Base-by-base conservation (phyloP, 1,284 basidiomycete species). In the Earliella scabrosa region DNA sequence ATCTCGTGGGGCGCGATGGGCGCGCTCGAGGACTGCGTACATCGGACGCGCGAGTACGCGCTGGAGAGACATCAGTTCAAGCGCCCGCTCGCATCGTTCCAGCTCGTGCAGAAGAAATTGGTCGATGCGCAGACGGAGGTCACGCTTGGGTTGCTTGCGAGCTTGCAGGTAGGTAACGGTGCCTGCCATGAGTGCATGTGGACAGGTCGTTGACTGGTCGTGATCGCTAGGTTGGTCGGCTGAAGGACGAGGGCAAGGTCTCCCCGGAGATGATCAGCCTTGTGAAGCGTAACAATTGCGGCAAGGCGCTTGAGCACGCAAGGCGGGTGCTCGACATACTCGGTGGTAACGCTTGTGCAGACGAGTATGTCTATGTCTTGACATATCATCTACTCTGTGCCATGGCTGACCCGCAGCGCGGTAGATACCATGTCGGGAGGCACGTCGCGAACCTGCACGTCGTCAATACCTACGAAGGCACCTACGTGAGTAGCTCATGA, bases 1-100 rank as follows among this genome's bases (percentile, higher is more conserved):
- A 97, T 98, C 64, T 89, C 91, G 5, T 97, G 93, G 90, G 95
- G 93, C 57, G 91, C 92, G 1, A 95, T 97, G 82, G 95, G 95
- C 44, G 91, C 97, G 0, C 82, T 99, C 26, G 97, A 99, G 73
- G 94, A 97, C 66, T 97, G 93, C 68, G 82, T 98, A 31, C 72
- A 81, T 41, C 85, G 87, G 47, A 85, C 96, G 0, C 82, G 92
- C 27, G 82, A 83, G 26, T 98, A 99, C 70, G 92, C 94, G 1
- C 82, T 98, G 23, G 94, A 98, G 69, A 82, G 94, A 46, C 82
- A 89, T 41, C 96, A 98, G 74, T 98, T 98, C 77, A 80, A 85
- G 34, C 86, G 91, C 34, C 95, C 95, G 0, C 81, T 98, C 4
- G 95, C 94, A 1, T 92, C 90, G 3, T 99, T 97, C 85, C 96